A percentile compares a stretch with the other conserved stretches of the same genome.
Conservation (phyloP, 495 filamentous ascomycete genomes). For the Astrocystis sublimbata region DNA sequence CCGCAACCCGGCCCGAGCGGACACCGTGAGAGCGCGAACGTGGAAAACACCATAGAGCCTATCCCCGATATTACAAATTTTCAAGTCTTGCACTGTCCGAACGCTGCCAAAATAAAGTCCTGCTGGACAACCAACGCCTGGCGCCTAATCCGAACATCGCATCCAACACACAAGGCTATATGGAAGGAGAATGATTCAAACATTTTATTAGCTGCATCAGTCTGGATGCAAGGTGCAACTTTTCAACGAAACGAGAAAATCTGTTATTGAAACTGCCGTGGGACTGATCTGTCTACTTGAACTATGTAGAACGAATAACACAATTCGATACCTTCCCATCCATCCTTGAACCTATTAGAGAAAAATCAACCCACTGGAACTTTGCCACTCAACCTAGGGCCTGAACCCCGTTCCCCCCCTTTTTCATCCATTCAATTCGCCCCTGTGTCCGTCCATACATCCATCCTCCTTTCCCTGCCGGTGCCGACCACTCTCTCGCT, state of each 20-base stretch:
- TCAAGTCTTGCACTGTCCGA: no score
- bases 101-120: no score
- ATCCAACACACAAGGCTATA: no score
- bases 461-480: neutral
- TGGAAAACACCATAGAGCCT: no score
- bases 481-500: neutral
- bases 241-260: neutral
- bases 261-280: conserved; percentile 16
- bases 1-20: no score
- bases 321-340: conserved; percentile 11
- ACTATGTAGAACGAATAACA: conserved; percentile 9
- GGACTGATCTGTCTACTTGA: conserved; percentile 17
- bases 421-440: neutral
- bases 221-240: neutral
- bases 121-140: no score
- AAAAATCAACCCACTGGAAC: conserved; percentile 18
- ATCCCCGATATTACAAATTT: no score
- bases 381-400: neutral
- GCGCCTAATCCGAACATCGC: no score
- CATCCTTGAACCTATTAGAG: no score
- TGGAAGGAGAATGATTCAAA: neutral
- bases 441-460: neutral
- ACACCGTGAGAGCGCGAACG: no score
- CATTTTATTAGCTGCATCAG: neutral
- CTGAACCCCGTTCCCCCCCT: neutral